These are phyloP conservation scores for Selaginella moellendorffii DNA, from an alignment of 75 land plant genomes.

Conservation along the genomic window DNA sequence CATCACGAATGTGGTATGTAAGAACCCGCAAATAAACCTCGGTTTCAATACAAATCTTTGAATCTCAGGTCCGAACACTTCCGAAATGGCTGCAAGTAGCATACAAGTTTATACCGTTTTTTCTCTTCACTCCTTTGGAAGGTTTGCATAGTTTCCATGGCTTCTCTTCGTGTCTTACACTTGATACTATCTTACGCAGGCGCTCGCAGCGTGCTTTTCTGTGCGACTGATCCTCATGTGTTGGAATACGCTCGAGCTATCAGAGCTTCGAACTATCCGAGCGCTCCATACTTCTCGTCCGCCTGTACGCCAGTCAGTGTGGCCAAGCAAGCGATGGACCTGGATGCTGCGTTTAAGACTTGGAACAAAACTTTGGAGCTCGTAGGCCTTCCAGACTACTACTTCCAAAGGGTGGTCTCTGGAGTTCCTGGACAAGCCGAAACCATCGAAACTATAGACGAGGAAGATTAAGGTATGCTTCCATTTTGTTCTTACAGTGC, in stretches of 20 bases:
- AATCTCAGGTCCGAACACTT: slow-evolving; percentile 9
- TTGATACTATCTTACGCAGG: slow-evolving; percentile 33
- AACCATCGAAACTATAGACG: not conserved
- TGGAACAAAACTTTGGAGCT: slow-evolving; percentile 78
- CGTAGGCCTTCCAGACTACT: slow-evolving; percentile 21
- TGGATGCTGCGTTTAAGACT: slow-evolving; percentile 37
- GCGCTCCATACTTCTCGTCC: slow-evolving; percentile 59
- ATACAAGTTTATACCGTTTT: slow-evolving; percentile 21
- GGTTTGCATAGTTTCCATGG: slow-evolving; percentile 29
- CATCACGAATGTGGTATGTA: slow-evolving; percentile 71
- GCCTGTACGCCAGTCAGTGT: slow-evolving; percentile 65
- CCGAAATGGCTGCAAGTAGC: slow-evolving; percentile 10
- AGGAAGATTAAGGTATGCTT: too few relatives aligned
- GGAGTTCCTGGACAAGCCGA: not conserved
- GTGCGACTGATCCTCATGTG: slow-evolving; percentile 82
- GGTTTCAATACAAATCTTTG: not conserved
- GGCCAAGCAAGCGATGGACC: slow-evolving; percentile 64
- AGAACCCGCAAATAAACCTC: not conserved
- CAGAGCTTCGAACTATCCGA: slow-evolving; percentile 65
- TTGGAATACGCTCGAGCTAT: slow-evolving; percentile 53
- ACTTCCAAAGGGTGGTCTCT: not conserved
- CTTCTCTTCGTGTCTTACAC: slow-evolving; percentile 3
- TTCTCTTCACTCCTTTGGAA: slow-evolving; percentile 65
- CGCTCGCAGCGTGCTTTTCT: slow-evolving; percentile 76
- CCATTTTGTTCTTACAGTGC: too few relatives aligned